Conservation (phyloP, 345 rosid genomes). For the Brassica rapa region DNA sequence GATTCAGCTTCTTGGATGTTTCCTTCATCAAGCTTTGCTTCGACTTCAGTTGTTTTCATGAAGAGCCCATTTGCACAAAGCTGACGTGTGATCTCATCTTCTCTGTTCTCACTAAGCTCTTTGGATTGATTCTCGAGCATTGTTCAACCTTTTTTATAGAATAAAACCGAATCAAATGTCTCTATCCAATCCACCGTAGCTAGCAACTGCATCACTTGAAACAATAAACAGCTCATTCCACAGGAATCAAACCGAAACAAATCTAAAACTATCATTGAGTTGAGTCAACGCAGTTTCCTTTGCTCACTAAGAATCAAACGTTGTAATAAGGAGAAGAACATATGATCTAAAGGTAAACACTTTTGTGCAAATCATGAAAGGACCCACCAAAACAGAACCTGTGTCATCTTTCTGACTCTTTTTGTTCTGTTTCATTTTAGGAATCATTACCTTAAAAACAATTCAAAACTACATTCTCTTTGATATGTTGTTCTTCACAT, state of each 20-base stretch:
- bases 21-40: slow-evolving; percentile 89
- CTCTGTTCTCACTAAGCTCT: slow-evolving; percentile 45
- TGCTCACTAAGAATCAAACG: slow-evolving; percentile 1
- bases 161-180: slow-evolving; percentile 29
- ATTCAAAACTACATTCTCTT: slow-evolving; percentile 8
- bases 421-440: neutral
- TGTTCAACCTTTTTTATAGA: slow-evolving; percentile 30
- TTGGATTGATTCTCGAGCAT: slow-evolving; percentile 44
- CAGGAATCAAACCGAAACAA: neutral
- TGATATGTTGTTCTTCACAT: slow-evolving; percentile 8
- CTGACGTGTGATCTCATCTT: slow-evolving; percentile 46
- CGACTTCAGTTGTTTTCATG: slow-evolving; percentile 67
- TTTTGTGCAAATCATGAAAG: slow-evolving; percentile 21
- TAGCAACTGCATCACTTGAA: slow-evolving; percentile 37
- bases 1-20: slow-evolving; percentile 93
- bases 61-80: slow-evolving; percentile 74
- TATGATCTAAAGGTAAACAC: neutral
- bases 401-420: slow-evolving; percentile 27
- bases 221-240: slow-evolving; percentile 11
- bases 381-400: slow-evolving; percentile 38
- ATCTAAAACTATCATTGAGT: neutral
- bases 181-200: slow-evolving; percentile 21
- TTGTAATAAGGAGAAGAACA: neutral
- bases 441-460: slow-evolving; percentile 26
- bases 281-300: slow-evolving; percentile 11